Conservation (phyloP, 768 basidiomycete genomes). For the Suillus sp. region DNA sequence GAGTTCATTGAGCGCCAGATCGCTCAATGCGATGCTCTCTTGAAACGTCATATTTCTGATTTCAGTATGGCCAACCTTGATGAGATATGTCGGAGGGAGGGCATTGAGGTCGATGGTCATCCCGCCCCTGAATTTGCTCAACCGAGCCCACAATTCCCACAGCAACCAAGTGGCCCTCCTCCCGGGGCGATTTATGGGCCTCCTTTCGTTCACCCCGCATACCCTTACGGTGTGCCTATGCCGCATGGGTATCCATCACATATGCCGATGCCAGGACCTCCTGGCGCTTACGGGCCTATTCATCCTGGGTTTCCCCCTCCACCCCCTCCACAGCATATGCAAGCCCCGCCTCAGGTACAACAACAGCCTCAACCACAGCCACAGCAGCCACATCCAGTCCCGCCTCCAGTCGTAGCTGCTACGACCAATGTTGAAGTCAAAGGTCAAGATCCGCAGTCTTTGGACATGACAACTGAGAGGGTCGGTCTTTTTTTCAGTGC, state of each 20-base stretch:
- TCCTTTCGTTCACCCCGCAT: conserved; percentile 44
- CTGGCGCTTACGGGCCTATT: conserved; percentile 52
- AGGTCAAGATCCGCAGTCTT: conserved; percentile 77
- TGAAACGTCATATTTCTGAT: conserved; percentile 70
- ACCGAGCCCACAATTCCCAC: conserved; percentile 37
- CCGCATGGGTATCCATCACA: conserved; percentile 48
- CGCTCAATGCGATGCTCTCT: conserved; percentile 73
- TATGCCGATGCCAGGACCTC: conserved; percentile 42
- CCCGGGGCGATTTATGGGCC: conserved; percentile 36
- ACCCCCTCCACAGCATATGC: conserved; percentile 37
- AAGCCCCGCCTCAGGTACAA: conserved; percentile 37
- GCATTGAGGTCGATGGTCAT: conserved; percentile 51
- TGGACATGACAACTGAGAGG: conserved; percentile 76
- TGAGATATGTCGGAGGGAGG: conserved; percentile 62
- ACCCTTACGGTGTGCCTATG: conserved; percentile 45
- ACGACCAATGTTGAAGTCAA: conserved; percentile 47
- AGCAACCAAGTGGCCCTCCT: conserved; percentile 28
- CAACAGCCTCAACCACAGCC: conserved; percentile 39
- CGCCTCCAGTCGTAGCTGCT: conserved; percentile 26
- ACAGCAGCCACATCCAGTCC: conserved; percentile 32
- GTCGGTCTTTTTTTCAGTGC: conserved; percentile 33
- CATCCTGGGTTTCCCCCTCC: conserved; percentile 58
- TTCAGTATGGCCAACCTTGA: conserved; percentile 72
- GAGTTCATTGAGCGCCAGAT: conserved; percentile 83
- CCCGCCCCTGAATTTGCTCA: conserved; percentile 33